phyloP scores from a whole-genome alignment of 2,329 filamentous ascomycete genomes.

The Fusarium incarnatum region DNA sequence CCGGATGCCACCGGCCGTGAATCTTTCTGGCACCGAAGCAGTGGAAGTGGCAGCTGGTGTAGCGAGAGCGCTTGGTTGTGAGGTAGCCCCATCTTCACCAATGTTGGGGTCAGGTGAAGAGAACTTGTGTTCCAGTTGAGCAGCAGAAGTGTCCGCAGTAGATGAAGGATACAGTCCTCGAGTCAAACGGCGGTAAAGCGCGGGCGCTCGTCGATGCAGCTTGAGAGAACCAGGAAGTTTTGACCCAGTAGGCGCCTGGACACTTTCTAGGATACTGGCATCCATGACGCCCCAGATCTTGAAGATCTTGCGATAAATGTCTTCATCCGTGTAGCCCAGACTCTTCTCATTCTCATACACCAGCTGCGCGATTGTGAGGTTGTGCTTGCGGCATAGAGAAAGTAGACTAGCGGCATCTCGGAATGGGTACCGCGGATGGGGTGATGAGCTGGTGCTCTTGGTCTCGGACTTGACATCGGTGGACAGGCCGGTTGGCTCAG shows the following conservation, averaged over 20 bases:
- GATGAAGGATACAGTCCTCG: conserved; percentile 58
- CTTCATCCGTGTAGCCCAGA: conserved; percentile 61
- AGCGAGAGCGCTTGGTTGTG: conserved; percentile 10
- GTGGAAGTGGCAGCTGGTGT: background rate
- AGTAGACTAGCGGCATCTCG: conserved; percentile 60
- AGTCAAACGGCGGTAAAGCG: conserved; percentile 58
- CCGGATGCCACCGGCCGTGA: conserved; percentile 10
- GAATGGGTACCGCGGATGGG: conserved; percentile 60
- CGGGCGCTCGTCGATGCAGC: conserved; percentile 60
- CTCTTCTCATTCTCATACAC: conserved; percentile 66
- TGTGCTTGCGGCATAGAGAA: conserved; percentile 61
- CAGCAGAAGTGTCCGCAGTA: conserved; percentile 17
- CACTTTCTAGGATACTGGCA: conserved; percentile 61
- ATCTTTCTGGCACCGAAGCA: conserved; percentile 8
- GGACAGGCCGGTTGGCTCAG: conserved; percentile 11
- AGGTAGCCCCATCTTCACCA: conserved; percentile 9
- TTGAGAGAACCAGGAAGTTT: conserved; percentile 61
- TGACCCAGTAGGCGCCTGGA: conserved; percentile 57
- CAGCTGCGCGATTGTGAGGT: conserved; percentile 63
- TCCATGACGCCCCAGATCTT: conserved; percentile 66
- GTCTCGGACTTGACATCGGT: conserved; percentile 32
- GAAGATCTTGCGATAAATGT: conserved; percentile 60
- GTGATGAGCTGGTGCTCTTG: conserved; percentile 34
- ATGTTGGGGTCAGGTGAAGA: conserved; percentile 12
- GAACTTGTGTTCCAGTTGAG: conserved; percentile 27